Evolutionary conservation across 1,284 basidiomycete species (phyloP), one percentile per base, ranked within the genome.

Genomic region (Pseudozyma sp.): DNA sequence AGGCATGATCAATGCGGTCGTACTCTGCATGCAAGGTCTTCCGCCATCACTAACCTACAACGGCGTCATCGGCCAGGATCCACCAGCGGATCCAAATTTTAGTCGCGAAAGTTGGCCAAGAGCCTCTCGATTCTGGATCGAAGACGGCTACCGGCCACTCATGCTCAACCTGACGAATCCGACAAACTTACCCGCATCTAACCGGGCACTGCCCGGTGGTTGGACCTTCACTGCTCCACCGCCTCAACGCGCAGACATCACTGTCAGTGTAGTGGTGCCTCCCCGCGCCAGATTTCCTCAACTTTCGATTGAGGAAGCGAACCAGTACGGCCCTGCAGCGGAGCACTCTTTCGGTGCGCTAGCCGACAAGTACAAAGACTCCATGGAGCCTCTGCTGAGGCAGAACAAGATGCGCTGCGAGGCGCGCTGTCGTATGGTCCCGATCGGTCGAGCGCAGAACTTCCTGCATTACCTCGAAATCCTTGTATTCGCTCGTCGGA

Each of bases 401-500:
- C 11, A 7, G 37, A 67, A 72, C 46, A 65, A 64, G 65, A 55
- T 81, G 35, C 64, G 68, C 24, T 68, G 60, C 43, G 75, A 78
- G 47, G 78, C 78, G 17, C 71, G 79, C n/a, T 73, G 68, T 30
- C 64, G 67, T 7, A 54, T 78, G 46, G 67, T 75, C 1, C 61
- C 60, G n/a, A 34, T 39, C n/a, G 66, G 61, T 7, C 54, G 70
- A 17, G 64, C 65, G 16, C 61, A 71, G 44, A 68, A 70, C 49
- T 80, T 77, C 34, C 91, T 94, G 62, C 87, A 94, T 40, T 89
- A 91, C 30, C 87, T 98, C 46, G 91, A 92, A 81, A 88, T 97
- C 81, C 89, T 97, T 34, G 89, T 97, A 33, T 97, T 94, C 85
- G 95, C 94, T 13, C 92, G 93, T 6, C 94, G 94, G 75, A 92